Evolutionary conservation across 116 monocot genomes (phyloP), one percentile per base, ranked within the genome.

Genomic region (Iris pallida): DNA sequence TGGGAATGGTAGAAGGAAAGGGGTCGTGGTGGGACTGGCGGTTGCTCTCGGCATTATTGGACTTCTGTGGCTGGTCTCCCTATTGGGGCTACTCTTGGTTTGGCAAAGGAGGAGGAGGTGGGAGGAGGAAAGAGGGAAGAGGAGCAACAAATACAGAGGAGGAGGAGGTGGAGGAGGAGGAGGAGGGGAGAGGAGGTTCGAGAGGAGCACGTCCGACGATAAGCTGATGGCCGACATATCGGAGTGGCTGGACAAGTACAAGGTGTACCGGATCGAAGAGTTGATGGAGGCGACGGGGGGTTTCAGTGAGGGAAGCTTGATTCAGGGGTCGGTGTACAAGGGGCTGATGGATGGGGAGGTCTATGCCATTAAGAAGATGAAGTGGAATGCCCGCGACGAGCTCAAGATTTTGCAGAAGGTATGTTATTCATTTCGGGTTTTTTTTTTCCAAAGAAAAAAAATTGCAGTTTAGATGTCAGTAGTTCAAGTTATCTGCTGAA

Each of bases 371-470:
- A 93, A 93, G 76, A 87, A 75, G 85, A 89, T 93, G 90, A 93
- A 85, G 74, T 93, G 93, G 93, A 82, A 93, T 63, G 93, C 93
- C 42, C 51, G 52, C 16, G 78, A 87, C 12, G 90, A 93, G 80
- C 87, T 93, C 73, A 86, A 87, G 57, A 93, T 93, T 63, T 68
- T 93, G 61, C 93, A 93, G 71, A 93, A 93, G 93, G 93, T 93
- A 71, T 52, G 55, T 53, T 9, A 30, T 4, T 16, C 59, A 30
- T 30, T 30, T 30, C 30, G 30, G n/a, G n/a, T n/a, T 30, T 30
- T 30, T 30, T 3, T 30, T 30, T 30, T 30, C 30, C 30, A 3
- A 30, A 30, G 30, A 30, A 30, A 30, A 30, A 30, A 30, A 30
- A 30, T 30, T 30, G 30, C 30, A 3, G 30, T 30, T 30, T 55